Percentiles rank a stretch among this genome's conserved stretches.
Conservation (phyloP, 2,329 filamentous ascomycete genomes). For the Apiospora malaysiana region DNA sequence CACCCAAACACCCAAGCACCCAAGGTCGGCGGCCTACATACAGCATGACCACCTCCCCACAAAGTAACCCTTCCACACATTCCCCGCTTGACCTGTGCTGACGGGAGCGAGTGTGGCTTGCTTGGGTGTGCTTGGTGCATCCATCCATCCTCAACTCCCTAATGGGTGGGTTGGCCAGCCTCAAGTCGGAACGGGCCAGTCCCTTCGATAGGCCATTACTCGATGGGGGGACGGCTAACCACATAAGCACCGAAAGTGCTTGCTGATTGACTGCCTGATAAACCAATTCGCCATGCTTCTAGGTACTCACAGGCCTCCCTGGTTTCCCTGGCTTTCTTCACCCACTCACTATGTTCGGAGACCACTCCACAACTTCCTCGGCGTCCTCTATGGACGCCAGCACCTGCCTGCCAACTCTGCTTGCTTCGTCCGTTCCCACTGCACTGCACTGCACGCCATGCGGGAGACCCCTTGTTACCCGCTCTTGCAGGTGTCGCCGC, state of each 20-base stretch:
- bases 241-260: conserved; percentile 2
- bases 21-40: not conserved
- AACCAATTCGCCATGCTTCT: not conserved
- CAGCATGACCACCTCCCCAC: conserved; percentile 2
- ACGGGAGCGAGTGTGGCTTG: conserved; percentile 17
- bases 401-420: not conserved
- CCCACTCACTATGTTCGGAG: conserved; percentile 9
- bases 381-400: conserved; percentile 8
- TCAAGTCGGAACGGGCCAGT: conserved; percentile 15
- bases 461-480: conserved; percentile 47
- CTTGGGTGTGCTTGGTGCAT: conserved; percentile 1
- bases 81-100: conserved; percentile 17
- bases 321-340: not conserved
- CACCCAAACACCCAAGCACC: conserved; percentile 5
- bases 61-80: not conserved
- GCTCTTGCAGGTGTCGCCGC: conserved; percentile 44
- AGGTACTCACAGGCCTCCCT: not conserved
- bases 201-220: not conserved
- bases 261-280: not conserved
- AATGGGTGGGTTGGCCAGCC: conserved; percentile 18
- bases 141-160: not conserved
- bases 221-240: conserved; percentile 8
- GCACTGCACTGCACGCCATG: conserved; percentile 31
- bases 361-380: not conserved
- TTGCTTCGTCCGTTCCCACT: conserved; percentile 33